Percentiles rank a stretch among this genome's conserved stretches.
phyloP scores from a whole-genome alignment of 441 rosid genomes.

The Mallotus japonicus region DNA sequence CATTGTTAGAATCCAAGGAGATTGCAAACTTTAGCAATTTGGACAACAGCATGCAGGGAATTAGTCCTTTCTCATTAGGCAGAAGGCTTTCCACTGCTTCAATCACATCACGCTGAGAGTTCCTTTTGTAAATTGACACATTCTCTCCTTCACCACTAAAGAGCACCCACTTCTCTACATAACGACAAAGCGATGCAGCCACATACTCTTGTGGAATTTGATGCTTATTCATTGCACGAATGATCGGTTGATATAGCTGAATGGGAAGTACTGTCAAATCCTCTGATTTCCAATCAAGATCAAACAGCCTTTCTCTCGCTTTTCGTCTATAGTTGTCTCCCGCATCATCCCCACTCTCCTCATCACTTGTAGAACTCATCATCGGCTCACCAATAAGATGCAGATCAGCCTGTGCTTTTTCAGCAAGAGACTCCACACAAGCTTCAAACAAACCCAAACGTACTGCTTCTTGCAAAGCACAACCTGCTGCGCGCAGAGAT shows the following conservation, averaged over 20 bases:
- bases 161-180: slow-evolving; percentile 47
- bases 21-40: slow-evolving; percentile 52
- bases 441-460: slow-evolving; percentile 51
- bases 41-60: slow-evolving; percentile 50
- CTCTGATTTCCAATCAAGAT: slow-evolving; percentile 51
- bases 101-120: slow-evolving; percentile 42
- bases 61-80: slow-evolving; percentile 46
- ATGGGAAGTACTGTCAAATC: slow-evolving; percentile 55
- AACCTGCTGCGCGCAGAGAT: slow-evolving; percentile 41
- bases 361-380: slow-evolving; percentile 4
- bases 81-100: slow-evolving; percentile 63
- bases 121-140: slow-evolving; percentile 39
- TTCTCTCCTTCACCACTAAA: slow-evolving; percentile 22
- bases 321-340: slow-evolving; percentile 42
- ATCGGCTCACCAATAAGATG: slow-evolving; percentile 51
- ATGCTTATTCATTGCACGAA: slow-evolving; percentile 37
- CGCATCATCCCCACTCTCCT: slow-evolving; percentile 27
- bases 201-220: slow-evolving; percentile 40
- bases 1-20: slow-evolving; percentile 45
- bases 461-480: slow-evolving; percentile 34
- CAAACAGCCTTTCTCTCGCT: slow-evolving; percentile 59
- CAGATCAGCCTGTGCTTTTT: slow-evolving; percentile 49
- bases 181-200: slow-evolving; percentile 55
- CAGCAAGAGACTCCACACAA: slow-evolving; percentile 56
- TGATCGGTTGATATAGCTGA: slow-evolving; percentile 49